phyloP scores from a whole-genome alignment of 306 rosid genomes.

The Abrus pulchellus region DNA sequence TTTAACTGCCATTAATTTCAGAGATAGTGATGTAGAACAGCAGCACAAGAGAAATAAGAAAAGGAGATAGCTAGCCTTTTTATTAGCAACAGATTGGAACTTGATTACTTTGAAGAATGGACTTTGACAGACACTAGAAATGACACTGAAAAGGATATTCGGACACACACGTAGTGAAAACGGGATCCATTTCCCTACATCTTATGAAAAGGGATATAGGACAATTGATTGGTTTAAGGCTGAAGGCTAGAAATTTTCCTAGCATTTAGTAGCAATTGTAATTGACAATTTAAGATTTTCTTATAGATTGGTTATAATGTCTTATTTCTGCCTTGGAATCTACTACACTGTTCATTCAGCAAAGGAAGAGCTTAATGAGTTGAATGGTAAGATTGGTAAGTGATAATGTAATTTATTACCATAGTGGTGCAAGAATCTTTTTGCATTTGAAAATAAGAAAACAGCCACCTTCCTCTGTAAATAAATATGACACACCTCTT shows the following conservation, averaged over 20 bases:
- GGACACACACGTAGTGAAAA: too few species aligned
- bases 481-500: too few species aligned
- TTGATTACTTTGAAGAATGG: too few species aligned
- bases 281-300: neutral
- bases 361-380: neutral
- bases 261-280: neutral
- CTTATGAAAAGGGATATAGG: too few species aligned
- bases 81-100: too few species aligned
- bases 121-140: too few species aligned
- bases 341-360: neutral
- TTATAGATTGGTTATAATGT: neutral
- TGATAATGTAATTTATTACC: neutral
- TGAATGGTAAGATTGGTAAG: neutral
- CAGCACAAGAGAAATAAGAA: slow-evolving; percentile 8
- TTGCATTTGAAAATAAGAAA: neutral
- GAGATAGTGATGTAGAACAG: slow-evolving; percentile 23
- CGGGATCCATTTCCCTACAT: too few species aligned
- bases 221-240: neutral
- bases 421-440: neutral
- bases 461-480: too few species aligned
- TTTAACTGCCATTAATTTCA: neutral
- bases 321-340: neutral
- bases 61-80: neutral
- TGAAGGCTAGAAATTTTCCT: neutral
- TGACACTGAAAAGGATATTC: too few species aligned